Evolutionary conservation across 129 eudicot species (phyloP), one percentile per base, ranked within the genome.

Genomic region (Deinandra increscens): DNA sequence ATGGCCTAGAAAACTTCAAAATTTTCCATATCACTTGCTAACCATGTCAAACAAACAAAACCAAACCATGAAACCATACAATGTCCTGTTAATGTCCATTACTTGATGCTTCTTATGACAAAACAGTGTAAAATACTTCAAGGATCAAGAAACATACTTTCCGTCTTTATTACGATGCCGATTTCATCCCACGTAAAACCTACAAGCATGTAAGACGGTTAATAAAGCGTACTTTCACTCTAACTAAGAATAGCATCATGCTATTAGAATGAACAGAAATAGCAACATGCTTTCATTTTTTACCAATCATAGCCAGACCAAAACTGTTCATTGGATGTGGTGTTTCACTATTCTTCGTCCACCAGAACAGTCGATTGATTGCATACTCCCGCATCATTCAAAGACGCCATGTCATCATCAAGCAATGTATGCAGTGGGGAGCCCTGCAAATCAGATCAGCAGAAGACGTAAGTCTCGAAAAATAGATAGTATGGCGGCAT

Each of bases 381-480:
- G 81, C 90, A 72, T 41, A 89, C 84, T 36, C 97, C 97, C 34
- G 80, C 74, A 39, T 93, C 97, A 50, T 73, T 64, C 78, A 93
- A 81, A 59, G 98, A 84, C 77, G 81, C 86, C 88, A 84, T 85
- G 70, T 89, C 97, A 80, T 93, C 96, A 33, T 89, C 92, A 74
- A 91, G 96, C 73, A 82, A 59, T 9, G 60, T 67, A 23, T 88
- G 95, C 22, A 82, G 53, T 1, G 87, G 98, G 48, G 91, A 84
- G 49, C 94, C 96, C 97, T 91, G 81, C 76, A 87, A 67, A 72
- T 8, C 26, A 33, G 12, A 51, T 8, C 31, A 8, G 49, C 49
- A 44, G 15, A 49, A 49, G 10, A 49, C 9, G 7, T 10, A 15
- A 15, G 23, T 17, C 18, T 46, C 9, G 23, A 49, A 5, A 5